These are phyloP conservation scores for Ensete ventricosum DNA, from an alignment of 176 grass and related monocot genomes.

Conservation along the genomic window DNA sequence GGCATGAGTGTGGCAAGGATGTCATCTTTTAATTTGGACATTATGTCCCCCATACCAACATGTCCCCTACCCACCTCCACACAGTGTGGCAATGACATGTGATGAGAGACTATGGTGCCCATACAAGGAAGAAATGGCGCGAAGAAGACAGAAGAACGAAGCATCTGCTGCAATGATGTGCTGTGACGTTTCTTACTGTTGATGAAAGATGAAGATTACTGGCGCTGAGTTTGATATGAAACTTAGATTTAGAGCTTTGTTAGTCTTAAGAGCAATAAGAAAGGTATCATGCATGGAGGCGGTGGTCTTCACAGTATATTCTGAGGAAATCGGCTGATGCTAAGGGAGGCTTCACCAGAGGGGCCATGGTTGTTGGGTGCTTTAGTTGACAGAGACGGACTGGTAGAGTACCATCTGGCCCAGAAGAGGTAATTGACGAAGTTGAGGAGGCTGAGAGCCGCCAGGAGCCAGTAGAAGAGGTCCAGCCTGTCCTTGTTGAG, in stretches of 20 bases:
- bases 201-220: no score
- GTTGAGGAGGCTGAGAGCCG: conserved; percentile 58
- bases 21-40: not conserved
- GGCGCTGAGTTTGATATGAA: no score
- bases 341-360: not conserved
- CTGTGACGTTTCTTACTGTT: no score
- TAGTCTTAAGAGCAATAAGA: no score
- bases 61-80: conserved; percentile 9
- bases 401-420: conserved; percentile 59
- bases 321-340: no score
- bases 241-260: no score
- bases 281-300: no score
- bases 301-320: no score
- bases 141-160: conserved; percentile 4
- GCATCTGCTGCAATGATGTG: no score
- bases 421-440: conserved; percentile 85
- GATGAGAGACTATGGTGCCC: conserved; percentile 1
- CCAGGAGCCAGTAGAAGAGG: conserved; percentile 86
- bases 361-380: not conserved
- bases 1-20: not conserved
- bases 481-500: conserved; percentile 83
- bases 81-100: not conserved
- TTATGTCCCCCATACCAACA: not conserved
- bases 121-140: not conserved
- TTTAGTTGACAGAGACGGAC: not conserved